Evolutionary conservation across 139 green algal genomes (phyloP), one percentile per base, ranked within the genome.

Genomic region (Picocystis salinarum): DNA sequence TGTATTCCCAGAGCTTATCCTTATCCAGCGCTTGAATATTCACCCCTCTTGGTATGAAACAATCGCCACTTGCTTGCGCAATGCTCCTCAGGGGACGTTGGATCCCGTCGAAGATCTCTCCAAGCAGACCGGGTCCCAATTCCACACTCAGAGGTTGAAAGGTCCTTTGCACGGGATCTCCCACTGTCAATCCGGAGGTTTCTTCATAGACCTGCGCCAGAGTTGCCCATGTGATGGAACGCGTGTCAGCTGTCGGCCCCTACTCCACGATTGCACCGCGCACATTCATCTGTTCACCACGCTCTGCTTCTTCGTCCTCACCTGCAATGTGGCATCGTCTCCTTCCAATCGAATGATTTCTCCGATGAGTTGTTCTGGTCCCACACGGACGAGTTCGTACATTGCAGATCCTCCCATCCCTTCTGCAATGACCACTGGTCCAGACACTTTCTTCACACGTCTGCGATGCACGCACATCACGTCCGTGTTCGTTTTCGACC

Each of bases 71-170:
- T 20, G 50, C 51, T 39, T 63, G n/a, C 12, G 88, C 87, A 57
- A 98, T 98, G 10, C 58, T 52, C 59, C 86, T 90, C 6, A 98
- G 68, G 4, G 88, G 88, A n/a, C 88, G 75, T 69, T 95, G 88
- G 41, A 99, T 97, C 19, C 88, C 88, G 47, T 99, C 88, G 55
- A 97, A 97, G 30, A 99, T 99, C 53, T 86, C 91, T 54, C 75
- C 80, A 53, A 99, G 54, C 54, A 95, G 75, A 30, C 88, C 88
- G 28, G 88, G 87, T 18, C 87, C 87, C 24, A 97, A 73, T 66
- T 95, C 83, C 51, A 96, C 84, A 17, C 73, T 90, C 42, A 97
- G 66, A 4, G 87, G 87, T 34, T 61, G 45, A n/a, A 28, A 26
- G 17, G 12, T 36, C 17, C 87, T 64, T 13, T 61, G 53, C 15